Evolutionary conservation across 768 basidiomycete species (phyloP).

Genomic region (Rhizopogon rudus): DNA sequence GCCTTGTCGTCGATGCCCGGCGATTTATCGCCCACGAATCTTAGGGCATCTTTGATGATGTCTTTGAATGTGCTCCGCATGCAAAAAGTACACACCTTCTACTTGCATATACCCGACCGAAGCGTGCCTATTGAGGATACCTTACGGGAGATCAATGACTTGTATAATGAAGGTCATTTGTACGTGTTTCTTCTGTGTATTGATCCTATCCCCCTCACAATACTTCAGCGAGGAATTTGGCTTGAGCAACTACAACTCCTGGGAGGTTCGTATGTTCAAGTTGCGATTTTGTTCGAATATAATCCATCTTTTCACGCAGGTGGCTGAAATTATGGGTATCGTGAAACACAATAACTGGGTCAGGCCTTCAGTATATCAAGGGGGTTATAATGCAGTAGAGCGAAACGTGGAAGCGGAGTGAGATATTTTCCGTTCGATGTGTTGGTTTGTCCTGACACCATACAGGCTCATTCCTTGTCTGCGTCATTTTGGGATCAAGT

Average conservation of each 20-base stretch:
- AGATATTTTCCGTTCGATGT: background rate
- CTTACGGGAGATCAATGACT: constrained; percentile 37
- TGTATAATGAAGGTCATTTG: constrained; percentile 50
- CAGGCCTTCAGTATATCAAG: constrained; percentile 46
- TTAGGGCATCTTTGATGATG: constrained; percentile 10
- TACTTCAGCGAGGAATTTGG: constrained; percentile 10
- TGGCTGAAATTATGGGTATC: constrained; percentile 42
- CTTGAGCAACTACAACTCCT: constrained; percentile 18
- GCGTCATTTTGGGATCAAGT: constrained; percentile 35
- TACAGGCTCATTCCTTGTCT: constrained; percentile 35
- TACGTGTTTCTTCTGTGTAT: constrained; percentile 18
- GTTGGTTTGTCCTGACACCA: background rate
- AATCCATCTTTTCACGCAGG: constrained; percentile 12
- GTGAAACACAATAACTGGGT: constrained; percentile 41
- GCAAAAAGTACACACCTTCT: constrained; percentile 18
- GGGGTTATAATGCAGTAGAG: constrained; percentile 41
- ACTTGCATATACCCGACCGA: constrained; percentile 44
- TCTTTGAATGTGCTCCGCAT: constrained; percentile 9
- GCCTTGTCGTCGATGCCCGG: constrained; percentile 5
- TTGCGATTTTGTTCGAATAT: background rate
- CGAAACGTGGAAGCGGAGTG: constrained; percentile 33
- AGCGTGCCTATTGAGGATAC: constrained; percentile 42
- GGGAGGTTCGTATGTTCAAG: constrained; percentile 24
- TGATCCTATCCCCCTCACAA: background rate
- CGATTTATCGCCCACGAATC: constrained; percentile 3